Evolutionary conservation across 2,329 filamentous ascomycete genomes (phyloP).

Genomic region (Alternaria consortialis): DNA sequence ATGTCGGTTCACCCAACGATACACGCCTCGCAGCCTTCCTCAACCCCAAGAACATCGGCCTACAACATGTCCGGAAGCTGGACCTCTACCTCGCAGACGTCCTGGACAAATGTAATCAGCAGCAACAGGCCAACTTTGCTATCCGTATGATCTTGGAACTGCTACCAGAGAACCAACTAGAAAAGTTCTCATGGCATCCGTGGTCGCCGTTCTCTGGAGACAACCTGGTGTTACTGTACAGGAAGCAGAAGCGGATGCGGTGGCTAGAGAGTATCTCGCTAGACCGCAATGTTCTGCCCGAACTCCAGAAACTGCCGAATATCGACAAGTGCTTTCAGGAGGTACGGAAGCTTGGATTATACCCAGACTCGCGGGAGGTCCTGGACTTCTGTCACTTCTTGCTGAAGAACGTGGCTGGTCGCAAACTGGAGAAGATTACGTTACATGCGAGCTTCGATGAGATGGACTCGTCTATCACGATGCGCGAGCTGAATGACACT

Average conservation of each 20-base stretch:
- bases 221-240: conserved; percentile 58
- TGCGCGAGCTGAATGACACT: conserved; percentile 57
- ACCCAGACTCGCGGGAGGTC: conserved; percentile 57
- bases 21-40: conserved; percentile 57
- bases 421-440: conserved; percentile 56
- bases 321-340: conserved; percentile 54
- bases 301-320: conserved; percentile 54
- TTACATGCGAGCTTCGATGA: conserved; percentile 58
- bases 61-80: conserved; percentile 57
- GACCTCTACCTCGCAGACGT: conserved; percentile 58
- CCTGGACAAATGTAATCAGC: conserved; percentile 55
- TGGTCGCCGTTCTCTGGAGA: conserved; percentile 59
- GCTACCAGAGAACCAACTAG: conserved; percentile 58
- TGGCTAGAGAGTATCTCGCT: conserved; percentile 60
- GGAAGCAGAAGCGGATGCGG: conserved; percentile 59
- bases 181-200: conserved; percentile 62
- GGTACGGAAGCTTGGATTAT: conserved; percentile 56
- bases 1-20: conserved; percentile 57
- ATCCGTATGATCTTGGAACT: conserved; percentile 60
- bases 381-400: conserved; percentile 56
- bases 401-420: conserved; percentile 51
- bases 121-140: conserved; percentile 58
- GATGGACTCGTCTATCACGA: conserved; percentile 43
- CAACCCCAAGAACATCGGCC: conserved; percentile 58
- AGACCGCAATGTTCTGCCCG: conserved; percentile 53